Evolutionary conservation across 768 basidiomycete genomes (phyloP).

Genomic region (Lactarius tabidus): DNA sequence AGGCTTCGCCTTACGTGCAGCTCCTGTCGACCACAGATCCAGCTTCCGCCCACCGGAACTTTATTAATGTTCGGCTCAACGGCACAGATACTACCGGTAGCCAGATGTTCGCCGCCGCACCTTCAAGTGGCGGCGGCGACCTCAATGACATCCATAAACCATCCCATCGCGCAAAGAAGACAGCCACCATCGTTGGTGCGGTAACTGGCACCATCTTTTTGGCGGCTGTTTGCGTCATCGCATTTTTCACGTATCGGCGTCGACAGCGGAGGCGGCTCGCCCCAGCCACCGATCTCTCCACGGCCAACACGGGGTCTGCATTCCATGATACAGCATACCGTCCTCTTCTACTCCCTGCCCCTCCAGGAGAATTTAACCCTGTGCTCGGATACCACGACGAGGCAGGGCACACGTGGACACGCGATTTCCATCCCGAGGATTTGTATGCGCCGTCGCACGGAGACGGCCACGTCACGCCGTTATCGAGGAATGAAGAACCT

Average conservation of each 20-base stretch:
- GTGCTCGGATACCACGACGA: constrained; percentile 6
- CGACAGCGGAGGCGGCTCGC: not conserved
- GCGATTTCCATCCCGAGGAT: not conserved
- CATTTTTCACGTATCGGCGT: not conserved
- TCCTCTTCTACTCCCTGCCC: constrained; percentile 12
- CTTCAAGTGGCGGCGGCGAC: not conserved
- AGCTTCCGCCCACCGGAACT: constrained; percentile 37
- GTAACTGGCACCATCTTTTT: constrained; percentile 5
- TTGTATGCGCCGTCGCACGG: not conserved
- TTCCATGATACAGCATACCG: constrained; percentile 4
- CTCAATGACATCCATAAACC: not conserved
- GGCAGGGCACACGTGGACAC: not conserved
- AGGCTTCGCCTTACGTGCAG: constrained; percentile 55
- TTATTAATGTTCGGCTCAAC: constrained; percentile 32
- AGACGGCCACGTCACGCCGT: not conserved
- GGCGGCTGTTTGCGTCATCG: not conserved
- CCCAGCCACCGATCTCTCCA: not conserved
- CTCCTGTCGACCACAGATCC: constrained; percentile 54
- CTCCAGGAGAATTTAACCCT: constrained; percentile 7
- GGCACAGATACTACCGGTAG: constrained; percentile 21
- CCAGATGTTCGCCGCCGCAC: not conserved
- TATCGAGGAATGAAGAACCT: not conserved
- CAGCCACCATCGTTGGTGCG: not conserved
- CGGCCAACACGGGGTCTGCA: not conserved
- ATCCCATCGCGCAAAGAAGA: not conserved